Percentiles rank a stretch among this genome's conserved stretches.
Conservation (phyloP, 345 rosid species). For the Garcia nutans region DNA sequence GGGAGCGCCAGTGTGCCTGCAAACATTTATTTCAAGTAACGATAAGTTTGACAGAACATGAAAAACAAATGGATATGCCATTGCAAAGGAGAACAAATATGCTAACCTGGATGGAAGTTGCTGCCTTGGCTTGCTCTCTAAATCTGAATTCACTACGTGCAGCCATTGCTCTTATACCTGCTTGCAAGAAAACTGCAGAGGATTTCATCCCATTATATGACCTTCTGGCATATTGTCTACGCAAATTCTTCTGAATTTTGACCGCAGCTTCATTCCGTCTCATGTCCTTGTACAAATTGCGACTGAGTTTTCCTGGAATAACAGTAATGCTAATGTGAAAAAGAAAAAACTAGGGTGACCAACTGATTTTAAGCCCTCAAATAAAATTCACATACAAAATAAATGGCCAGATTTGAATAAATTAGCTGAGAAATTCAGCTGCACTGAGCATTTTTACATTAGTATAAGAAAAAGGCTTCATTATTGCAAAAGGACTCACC, state of each 20-base stretch:
- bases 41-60: constrained; percentile 22
- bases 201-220: constrained; percentile 39
- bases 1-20: constrained; percentile 64
- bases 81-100: not conserved
- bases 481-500: constrained; percentile 43
- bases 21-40: constrained; percentile 21
- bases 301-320: constrained; percentile 50
- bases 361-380: constrained; percentile 5
- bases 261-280: constrained; percentile 60
- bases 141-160: constrained; percentile 45
- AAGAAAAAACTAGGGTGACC: not conserved
- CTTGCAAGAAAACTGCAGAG: constrained; percentile 62
- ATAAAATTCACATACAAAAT: not conserved
- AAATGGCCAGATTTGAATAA: constrained; percentile 6
- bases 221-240: constrained; percentile 54
- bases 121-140: constrained; percentile 43
- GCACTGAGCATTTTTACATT: not conserved
- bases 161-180: constrained; percentile 50
- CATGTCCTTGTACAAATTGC: constrained; percentile 36
- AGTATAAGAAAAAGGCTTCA: constrained; percentile 7
- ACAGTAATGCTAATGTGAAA: constrained; percentile 14
- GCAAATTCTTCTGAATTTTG: constrained; percentile 68
- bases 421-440: constrained; percentile 8
- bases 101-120: constrained; percentile 58
- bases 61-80: not conserved